phyloP scores from a whole-genome alignment of 2,329 filamentous ascomycete species.

The Hypoxylon sp. region DNA sequence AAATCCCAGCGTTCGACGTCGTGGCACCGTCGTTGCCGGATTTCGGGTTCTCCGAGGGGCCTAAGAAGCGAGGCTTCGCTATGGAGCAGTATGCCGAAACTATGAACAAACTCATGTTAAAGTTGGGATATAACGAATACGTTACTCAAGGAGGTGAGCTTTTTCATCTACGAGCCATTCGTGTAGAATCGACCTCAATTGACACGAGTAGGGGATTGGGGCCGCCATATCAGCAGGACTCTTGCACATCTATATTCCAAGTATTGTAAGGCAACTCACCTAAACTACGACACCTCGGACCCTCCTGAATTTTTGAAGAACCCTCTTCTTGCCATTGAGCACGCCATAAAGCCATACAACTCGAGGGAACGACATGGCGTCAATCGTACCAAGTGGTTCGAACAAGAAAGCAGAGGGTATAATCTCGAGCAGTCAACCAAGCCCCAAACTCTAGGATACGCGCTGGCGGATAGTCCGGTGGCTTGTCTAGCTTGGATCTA shows the following conservation, averaged over 20 bases:
- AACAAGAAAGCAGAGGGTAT: slow-evolving; percentile 69
- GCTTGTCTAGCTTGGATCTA: slow-evolving; percentile 82
- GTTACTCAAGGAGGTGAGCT: slow-evolving; percentile 50
- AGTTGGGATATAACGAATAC: slow-evolving; percentile 74
- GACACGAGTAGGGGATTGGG: slow-evolving; percentile 71
- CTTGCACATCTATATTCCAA: slow-evolving; percentile 71
- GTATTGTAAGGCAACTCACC: slow-evolving; percentile 69
- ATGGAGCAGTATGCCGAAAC: slow-evolving; percentile 72
- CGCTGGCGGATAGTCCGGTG: slow-evolving; percentile 76
- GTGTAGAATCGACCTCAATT: not conserved
- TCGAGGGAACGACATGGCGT: slow-evolving; percentile 64
- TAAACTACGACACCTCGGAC: slow-evolving; percentile 65
- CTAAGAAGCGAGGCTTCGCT: slow-evolving; percentile 66
- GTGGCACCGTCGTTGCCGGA: slow-evolving; percentile 70
- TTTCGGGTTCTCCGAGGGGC: slow-evolving; percentile 60
- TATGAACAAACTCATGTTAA: slow-evolving; percentile 75
- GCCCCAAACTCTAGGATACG: slow-evolving; percentile 79
- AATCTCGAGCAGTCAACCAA: slow-evolving; percentile 72
- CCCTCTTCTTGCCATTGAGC: slow-evolving; percentile 69
- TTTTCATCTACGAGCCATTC: not conserved
- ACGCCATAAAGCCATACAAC: slow-evolving; percentile 66
- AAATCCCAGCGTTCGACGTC: slow-evolving; percentile 63
- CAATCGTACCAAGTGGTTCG: slow-evolving; percentile 69
- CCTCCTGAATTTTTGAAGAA: slow-evolving; percentile 64
- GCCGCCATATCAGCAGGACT: slow-evolving; percentile 72